Evolutionary conservation across 2,329 filamentous ascomycete species (phyloP).

Genomic region (Colletotrichum liriopes): DNA sequence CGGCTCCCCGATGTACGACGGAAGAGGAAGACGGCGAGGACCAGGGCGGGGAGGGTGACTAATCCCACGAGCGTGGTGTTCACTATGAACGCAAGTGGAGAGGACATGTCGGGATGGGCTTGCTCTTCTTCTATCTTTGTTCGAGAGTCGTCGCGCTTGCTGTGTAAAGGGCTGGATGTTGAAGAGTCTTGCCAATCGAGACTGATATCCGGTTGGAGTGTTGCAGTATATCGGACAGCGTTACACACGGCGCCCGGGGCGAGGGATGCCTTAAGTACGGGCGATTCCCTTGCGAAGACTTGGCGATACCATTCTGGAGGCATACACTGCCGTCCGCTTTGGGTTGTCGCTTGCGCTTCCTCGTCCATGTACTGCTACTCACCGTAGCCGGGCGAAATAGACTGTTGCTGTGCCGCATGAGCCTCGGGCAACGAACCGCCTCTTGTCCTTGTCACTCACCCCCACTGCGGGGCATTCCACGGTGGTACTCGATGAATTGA

Average conservation of each 20-base stretch:
- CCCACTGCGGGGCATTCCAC: neutral
- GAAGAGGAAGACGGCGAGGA: slow-evolving; percentile 46
- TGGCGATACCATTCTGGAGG: neutral
- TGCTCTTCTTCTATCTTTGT: neutral
- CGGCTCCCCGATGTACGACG: slow-evolving; percentile 44
- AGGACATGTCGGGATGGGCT: neutral
- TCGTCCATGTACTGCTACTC: neutral
- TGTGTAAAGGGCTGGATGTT: neutral
- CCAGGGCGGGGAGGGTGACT: slow-evolving; percentile 42
- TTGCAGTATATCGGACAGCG: neutral
- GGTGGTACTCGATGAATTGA: neutral
- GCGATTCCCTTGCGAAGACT: neutral
- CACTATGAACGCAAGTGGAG: slow-evolving; percentile 24
- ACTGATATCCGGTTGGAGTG: neutral
- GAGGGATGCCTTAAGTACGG: neutral
- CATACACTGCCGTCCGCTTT: neutral
- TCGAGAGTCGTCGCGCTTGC: too few species aligned
- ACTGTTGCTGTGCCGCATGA: slow-evolving; percentile 23
- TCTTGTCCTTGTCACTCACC: neutral
- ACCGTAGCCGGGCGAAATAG: slow-evolving; percentile 21
- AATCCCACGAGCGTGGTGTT: slow-evolving; percentile 41
- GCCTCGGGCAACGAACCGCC: slow-evolving; percentile 1
- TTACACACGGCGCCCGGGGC: neutral
- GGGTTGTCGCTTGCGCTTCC: neutral
- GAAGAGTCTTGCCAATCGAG: neutral